phyloP scores from a whole-genome alignment of 176 grass and related monocot genomes.

The Rhynchospora tenuis region DNA sequence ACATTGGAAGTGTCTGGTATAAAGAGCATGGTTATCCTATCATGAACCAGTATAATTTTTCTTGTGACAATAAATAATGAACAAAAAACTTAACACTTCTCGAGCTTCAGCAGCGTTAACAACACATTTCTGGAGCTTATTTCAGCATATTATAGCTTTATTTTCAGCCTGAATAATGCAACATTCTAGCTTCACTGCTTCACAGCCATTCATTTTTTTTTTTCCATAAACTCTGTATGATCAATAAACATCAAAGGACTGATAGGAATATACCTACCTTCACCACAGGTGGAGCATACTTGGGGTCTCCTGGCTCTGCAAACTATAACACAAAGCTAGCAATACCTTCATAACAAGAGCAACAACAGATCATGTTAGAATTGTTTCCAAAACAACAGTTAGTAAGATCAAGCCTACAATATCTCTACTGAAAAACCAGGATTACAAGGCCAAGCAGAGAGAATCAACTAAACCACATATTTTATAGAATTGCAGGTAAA shows the following conservation, averaged over 20 bases:
- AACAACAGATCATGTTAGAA: background rate
- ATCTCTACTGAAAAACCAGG: background rate
- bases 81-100: constrained; percentile 54
- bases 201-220: background rate
- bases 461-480: background rate
- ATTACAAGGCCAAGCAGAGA: background rate
- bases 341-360: constrained; percentile 40
- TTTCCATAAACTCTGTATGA: background rate
- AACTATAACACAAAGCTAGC: constrained; percentile 48
- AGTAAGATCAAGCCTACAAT: background rate
- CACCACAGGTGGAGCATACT: constrained; percentile 50
- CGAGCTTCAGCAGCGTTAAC: constrained; percentile 60
- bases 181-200: constrained; percentile 8
- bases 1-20: background rate
- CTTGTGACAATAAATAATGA: constrained; percentile 1
- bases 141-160: constrained; percentile 50
- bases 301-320: constrained; percentile 43
- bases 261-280: constrained; percentile 32
- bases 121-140: constrained; percentile 64
- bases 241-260: background rate
- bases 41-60: background rate
- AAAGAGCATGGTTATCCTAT: background rate
- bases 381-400: background rate
- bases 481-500: no score
- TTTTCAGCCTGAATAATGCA: constrained; percentile 45